Percentiles rank a stretch among this genome's conserved stretches.
Conservation (phyloP, 139 green algal genomes). For the Chlamydomonas sp. region DNA sequence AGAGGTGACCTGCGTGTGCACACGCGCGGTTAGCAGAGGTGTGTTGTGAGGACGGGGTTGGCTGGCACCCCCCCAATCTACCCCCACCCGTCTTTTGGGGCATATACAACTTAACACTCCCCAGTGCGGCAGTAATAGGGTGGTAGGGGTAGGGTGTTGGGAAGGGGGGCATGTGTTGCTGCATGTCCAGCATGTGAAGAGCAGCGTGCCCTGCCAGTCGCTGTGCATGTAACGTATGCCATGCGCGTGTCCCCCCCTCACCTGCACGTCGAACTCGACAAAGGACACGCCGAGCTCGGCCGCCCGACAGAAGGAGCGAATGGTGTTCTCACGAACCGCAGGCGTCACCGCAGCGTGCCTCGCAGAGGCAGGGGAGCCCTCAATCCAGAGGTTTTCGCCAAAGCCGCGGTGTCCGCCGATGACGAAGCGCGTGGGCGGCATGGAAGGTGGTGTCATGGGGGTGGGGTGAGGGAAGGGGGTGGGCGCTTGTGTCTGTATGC, state of each 20-base stretch:
- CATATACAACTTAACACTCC: too few species aligned
- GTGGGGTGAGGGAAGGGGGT: too few species aligned
- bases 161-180: neutral
- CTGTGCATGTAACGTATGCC: neutral
- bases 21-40: too few species aligned
- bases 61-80: too few species aligned
- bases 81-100: too few species aligned
- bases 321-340: constrained; percentile 69
- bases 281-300: constrained; percentile 56
- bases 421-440: too few species aligned
- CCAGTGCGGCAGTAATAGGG: too few species aligned
- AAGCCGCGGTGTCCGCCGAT: constrained; percentile 4
- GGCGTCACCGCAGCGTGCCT: constrained; percentile 3
- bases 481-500: too few species aligned
- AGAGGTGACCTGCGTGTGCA: constrained; percentile 41
- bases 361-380: neutral
- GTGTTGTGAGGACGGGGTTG: too few species aligned
- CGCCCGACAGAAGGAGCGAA: constrained; percentile 55
- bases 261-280: constrained; percentile 80
- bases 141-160: too few species aligned
- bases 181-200: neutral
- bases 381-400: constrained; percentile 1
- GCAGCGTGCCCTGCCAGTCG: neutral
- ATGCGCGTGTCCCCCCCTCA: neutral
- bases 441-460: too few species aligned